phyloP scores from a whole-genome alignment of 1,139 yeast species.

The Ogataea hybrid region DNA sequence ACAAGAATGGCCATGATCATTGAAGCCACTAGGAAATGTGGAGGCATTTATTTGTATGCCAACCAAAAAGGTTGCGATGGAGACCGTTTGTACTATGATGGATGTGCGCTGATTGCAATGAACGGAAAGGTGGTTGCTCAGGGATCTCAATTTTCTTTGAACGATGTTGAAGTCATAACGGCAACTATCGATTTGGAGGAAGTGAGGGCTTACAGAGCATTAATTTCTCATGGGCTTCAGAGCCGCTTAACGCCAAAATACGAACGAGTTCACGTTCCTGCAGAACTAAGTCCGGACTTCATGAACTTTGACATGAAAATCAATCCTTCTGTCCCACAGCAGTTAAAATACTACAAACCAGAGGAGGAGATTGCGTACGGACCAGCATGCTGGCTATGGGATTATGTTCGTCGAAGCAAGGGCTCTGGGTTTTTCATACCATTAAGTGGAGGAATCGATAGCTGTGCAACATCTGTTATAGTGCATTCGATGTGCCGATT shows the following conservation, averaged over 20 bases:
- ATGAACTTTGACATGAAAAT: constrained; percentile 59
- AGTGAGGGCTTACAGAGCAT: constrained; percentile 74
- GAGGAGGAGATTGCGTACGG: constrained; percentile 97
- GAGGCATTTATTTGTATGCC: constrained; percentile 90
- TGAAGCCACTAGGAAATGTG: constrained; percentile 94
- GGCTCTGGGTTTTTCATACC: constrained; percentile 93
- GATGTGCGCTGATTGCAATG: constrained; percentile 90
- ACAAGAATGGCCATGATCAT: constrained; percentile 80
- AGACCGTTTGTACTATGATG: constrained; percentile 93
- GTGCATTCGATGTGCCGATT: constrained; percentile 92
- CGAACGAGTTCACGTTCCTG: constrained; percentile 57
- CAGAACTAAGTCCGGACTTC: constrained; percentile 59
- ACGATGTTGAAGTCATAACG: constrained; percentile 88
- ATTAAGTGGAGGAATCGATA: constrained; percentile 94
- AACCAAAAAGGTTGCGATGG: constrained; percentile 99
- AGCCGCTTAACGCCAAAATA: constrained; percentile 55
- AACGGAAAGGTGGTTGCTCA: constrained; percentile 92
- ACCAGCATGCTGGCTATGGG: constrained; percentile 99
- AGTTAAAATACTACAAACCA: constrained; percentile 68
- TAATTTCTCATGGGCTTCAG: constrained; percentile 80
- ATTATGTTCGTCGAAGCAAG: constrained; percentile 83
- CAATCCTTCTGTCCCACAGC: constrained; percentile 55
- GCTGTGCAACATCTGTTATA: constrained; percentile 95
- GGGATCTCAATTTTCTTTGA: constrained; percentile 83
- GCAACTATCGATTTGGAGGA: constrained; percentile 95